Base-by-base conservation (phyloP, 2,329 filamentous ascomycete species). In the Scedosporium dehoogii region DNA sequence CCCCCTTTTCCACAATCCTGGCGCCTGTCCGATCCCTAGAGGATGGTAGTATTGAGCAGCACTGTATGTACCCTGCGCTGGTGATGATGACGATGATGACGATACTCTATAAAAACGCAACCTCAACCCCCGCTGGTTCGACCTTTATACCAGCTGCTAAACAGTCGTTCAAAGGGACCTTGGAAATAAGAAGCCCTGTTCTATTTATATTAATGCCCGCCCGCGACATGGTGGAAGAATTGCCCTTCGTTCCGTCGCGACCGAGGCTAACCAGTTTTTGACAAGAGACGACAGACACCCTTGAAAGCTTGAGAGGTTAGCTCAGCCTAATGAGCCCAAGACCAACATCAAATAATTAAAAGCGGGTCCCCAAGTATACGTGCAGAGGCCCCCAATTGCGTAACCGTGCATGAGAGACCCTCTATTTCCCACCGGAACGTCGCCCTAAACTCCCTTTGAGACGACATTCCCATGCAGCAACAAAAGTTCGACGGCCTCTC, bases 381-480 rank as follows among this genome's bases (percentile, higher is more conserved):
- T 48, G 25, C 25, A 60, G 18, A 60, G 59, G 48, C n/a, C 41
- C 44, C 42, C 59, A 42, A 60, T 60, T 60, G 59, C 59, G 59
- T 60, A 60, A 60, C 59, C 44, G 44, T 60, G 59, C 59, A 60
- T 41, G 42, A 51, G 10, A 23, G 42, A 25, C 44, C 38, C 58
- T 60, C 44, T 48, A 38, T 48, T 21, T 42, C 44, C 42, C 41
- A 59, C 58, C 38, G 41, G n/a, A 60, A 60, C 25, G 29, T 44
- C 23, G 21, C 38, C 38, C 9, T 23, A 25, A 18, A 46, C n/a
- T 21, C 38, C 38, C 21, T 21, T 60, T 60, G 14, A 48, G 59
- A n/a, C 44, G 21, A 21, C 23, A 29, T 42, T 42, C 42, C 23
- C 59, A 46, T 60, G 59, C 59, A 60, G 59, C 42, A 60, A 60